Conservation (phyloP, 805 yeast species). For the Spathaspora gorwiae region DNA sequence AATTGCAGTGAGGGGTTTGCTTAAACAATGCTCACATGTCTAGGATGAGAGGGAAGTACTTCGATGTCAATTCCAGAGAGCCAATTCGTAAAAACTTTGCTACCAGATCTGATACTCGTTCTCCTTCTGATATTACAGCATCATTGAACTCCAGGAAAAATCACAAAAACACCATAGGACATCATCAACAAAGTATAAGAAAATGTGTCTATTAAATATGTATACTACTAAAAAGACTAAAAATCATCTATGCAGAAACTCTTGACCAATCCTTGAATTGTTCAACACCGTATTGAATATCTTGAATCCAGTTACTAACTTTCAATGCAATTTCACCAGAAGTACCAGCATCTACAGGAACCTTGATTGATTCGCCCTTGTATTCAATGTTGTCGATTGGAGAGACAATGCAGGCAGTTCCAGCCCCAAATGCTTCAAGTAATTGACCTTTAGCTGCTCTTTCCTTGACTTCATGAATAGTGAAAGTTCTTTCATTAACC, state of each 20-base stretch:
- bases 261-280: slow-evolving; percentile 55
- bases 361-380: slow-evolving; percentile 64
- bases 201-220: not conserved
- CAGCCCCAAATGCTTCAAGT: slow-evolving; percentile 93
- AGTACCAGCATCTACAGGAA: slow-evolving; percentile 67
- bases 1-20: too few relatives aligned
- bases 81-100: too few relatives aligned
- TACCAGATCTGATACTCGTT: too few relatives aligned
- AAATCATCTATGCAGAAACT: slow-evolving; percentile 21
- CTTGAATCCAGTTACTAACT: slow-evolving; percentile 80
- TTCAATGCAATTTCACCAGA: slow-evolving; percentile 78
- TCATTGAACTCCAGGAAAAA: too few relatives aligned
- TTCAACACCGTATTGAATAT: slow-evolving; percentile 83
- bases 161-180: too few relatives aligned
- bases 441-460: slow-evolving; percentile 76
- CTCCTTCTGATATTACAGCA: too few relatives aligned
- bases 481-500: slow-evolving; percentile 75
- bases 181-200: too few relatives aligned
- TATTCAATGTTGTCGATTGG: slow-evolving; percentile 88
- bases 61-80: too few relatives aligned
- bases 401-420: slow-evolving; percentile 95
- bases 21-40: too few relatives aligned
- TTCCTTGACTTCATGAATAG: slow-evolving; percentile 76
- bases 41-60: too few relatives aligned
- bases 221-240: too few relatives aligned